Evolutionary conservation across 352 stramenopile species (phyloP).

Genomic region (Phytophthora idaei): DNA sequence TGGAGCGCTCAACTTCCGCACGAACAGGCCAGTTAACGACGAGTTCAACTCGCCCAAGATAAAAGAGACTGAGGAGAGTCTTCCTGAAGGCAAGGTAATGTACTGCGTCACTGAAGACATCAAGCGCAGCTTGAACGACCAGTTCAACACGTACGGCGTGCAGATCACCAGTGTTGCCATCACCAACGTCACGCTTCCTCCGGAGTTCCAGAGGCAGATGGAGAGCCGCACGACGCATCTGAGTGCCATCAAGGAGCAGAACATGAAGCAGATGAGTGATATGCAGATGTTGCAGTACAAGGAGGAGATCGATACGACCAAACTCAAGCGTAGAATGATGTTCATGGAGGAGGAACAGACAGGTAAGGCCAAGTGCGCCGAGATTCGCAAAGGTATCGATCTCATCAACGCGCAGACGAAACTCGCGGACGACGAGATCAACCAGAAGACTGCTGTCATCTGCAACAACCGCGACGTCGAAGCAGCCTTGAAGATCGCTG

Average conservation of each 20-base stretch:
- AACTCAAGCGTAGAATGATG: constrained; percentile 62
- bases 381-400: constrained; percentile 61
- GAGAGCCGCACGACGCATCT: constrained; percentile 68
- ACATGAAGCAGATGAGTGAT: constrained; percentile 81
- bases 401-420: constrained; percentile 48
- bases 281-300: constrained; percentile 77
- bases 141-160: constrained; percentile 81
- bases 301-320: constrained; percentile 60
- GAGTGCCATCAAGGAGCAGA: constrained; percentile 73
- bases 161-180: constrained; percentile 79
- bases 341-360: constrained; percentile 71
- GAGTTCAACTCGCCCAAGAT: constrained; percentile 34
- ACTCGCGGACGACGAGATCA: constrained; percentile 45
- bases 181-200: constrained; percentile 70
- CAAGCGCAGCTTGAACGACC: constrained; percentile 69
- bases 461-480: constrained; percentile 53
- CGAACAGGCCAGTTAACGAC: constrained; percentile 19
- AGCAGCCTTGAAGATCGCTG: constrained; percentile 43
- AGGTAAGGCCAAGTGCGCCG: constrained; percentile 50
- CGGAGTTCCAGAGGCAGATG: constrained; percentile 72
- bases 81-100: constrained; percentile 23
- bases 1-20: constrained; percentile 38
- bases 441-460: constrained; percentile 43
- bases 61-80: constrained; percentile 12
- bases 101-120: constrained; percentile 75